phyloP scores from a whole-genome alignment of 345 rosid genomes.

The Aquilaria yunnanensis region DNA sequence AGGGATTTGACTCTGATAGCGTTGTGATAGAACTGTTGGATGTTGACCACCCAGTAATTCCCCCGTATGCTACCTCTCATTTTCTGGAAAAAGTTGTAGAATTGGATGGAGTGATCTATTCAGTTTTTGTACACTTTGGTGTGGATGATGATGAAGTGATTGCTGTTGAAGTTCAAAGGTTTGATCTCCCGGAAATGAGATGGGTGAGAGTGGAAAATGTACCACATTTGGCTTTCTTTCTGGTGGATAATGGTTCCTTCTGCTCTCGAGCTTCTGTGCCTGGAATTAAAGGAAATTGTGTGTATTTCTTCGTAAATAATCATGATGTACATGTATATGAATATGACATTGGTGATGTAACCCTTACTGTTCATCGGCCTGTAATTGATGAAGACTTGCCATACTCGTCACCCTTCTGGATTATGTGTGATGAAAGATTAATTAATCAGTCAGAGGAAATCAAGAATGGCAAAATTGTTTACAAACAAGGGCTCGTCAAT shows the following conservation, averaged over 20 bases:
- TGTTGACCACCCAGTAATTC: too few relatives aligned
- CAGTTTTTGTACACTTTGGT: too few relatives aligned
- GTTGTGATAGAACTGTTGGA: too few relatives aligned
- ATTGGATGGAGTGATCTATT: too few relatives aligned
- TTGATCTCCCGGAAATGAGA: neutral
- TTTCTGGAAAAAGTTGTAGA: too few relatives aligned
- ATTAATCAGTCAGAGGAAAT: neutral
- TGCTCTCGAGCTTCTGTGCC: neutral
- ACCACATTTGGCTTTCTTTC: neutral
- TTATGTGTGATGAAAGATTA: neutral
- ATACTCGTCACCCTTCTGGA: neutral
- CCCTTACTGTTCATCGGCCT: neutral
- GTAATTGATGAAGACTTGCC: neutral
- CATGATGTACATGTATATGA: neutral
- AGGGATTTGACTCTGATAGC: too few relatives aligned
- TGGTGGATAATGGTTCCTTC: neutral
- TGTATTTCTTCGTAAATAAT: neutral
- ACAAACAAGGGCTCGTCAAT: neutral
- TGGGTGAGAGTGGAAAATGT: neutral
- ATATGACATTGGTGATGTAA: neutral
- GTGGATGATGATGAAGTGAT: too few relatives aligned
- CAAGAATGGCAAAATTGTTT: neutral
- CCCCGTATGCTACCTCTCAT: too few relatives aligned
- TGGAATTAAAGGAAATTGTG: neutral
- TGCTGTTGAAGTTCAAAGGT: too few relatives aligned